Conservation (phyloP, 805 yeast genomes). For the Cyberlindnera mycetangii region DNA sequence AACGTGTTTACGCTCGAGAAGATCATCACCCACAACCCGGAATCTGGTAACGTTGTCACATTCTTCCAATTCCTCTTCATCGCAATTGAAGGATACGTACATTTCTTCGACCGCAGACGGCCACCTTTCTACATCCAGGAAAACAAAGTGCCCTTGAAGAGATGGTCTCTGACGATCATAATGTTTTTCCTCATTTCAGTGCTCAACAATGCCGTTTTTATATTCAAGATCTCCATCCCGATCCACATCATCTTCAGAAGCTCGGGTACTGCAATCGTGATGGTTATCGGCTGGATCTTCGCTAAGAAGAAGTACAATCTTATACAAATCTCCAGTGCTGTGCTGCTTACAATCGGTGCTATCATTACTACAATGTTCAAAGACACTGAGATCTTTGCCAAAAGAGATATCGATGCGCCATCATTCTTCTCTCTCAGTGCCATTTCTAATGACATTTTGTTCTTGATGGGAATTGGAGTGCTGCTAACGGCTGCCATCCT, state of each 20-base stretch:
- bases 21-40: conserved; percentile 37
- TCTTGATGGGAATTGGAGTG: conserved; percentile 32
- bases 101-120: conserved; percentile 32
- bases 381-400: conserved; percentile 26
- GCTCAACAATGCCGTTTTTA: conserved; percentile 57
- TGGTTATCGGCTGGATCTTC: conserved; percentile 49
- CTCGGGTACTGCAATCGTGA: conserved; percentile 58
- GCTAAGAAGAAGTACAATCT: conserved; percentile 44
- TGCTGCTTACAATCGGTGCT: conserved; percentile 51
- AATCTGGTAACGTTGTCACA: conserved; percentile 52
- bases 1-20: conserved; percentile 64
- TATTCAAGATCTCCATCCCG: conserved; percentile 58
- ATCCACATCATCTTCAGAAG: conserved; percentile 66
- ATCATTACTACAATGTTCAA: conserved; percentile 28
- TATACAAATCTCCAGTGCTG: conserved; percentile 48
- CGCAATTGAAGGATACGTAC: conserved; percentile 40
- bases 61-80: conserved; percentile 55
- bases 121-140: conserved; percentile 32
- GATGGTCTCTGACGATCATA: conserved; percentile 45
- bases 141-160: conserved; percentile 39
- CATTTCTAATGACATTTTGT: conserved; percentile 18
- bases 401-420: conserved; percentile 16
- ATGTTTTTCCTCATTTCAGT: conserved; percentile 50
- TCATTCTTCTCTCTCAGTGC: conserved; percentile 1
- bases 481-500: conserved; percentile 47